Evolutionary conservation across 2,329 filamentous ascomycete species (phyloP).

Genomic region (Gliomastix tumulicola): DNA sequence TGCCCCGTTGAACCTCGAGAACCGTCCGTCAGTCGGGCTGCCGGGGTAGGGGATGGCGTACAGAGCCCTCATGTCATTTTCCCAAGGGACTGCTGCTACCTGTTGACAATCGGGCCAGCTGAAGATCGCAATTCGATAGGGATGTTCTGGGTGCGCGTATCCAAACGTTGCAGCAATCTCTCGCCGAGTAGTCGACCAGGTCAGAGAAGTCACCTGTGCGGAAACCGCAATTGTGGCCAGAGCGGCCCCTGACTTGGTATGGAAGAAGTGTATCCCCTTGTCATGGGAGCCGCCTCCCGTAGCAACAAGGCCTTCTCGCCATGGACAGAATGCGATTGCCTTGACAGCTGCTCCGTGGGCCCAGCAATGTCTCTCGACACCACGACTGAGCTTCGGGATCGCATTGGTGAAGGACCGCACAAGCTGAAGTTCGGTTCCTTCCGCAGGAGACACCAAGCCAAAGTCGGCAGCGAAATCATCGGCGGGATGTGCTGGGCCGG

Average conservation of each 20-base stretch:
- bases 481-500: slow-evolving; percentile 1
- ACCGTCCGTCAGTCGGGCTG: slow-evolving; percentile 20
- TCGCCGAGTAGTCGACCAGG: slow-evolving; percentile 79
- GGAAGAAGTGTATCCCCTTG: slow-evolving; percentile 93
- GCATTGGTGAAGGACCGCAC: slow-evolving; percentile 40
- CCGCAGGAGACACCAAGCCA: too few relatives aligned
- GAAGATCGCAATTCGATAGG: slow-evolving; percentile 85
- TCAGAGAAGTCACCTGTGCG: slow-evolving; percentile 86
- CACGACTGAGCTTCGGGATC: too few relatives aligned
- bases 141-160: slow-evolving; percentile 84
- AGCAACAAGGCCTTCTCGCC: slow-evolving; percentile 80
- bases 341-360: slow-evolving; percentile 84
- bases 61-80: slow-evolving; percentile 69
- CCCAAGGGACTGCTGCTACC: slow-evolving; percentile 80
- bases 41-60: slow-evolving; percentile 82
- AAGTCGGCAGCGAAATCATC: not conserved
- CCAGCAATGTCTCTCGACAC: slow-evolving; percentile 65
- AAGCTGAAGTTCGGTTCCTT: slow-evolving; percentile 20
- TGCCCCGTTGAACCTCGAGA: slow-evolving; percentile 12
- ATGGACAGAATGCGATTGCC: slow-evolving; percentile 93
- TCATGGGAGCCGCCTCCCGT: slow-evolving; percentile 93
- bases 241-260: slow-evolving; percentile 73
- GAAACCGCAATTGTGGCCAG: slow-evolving; percentile 88
- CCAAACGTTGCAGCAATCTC: slow-evolving; percentile 94
- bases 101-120: slow-evolving; percentile 89